Base-by-base conservation (phyloP, 257 asterid genomes). In the Solanum infundibuliforme region DNA sequence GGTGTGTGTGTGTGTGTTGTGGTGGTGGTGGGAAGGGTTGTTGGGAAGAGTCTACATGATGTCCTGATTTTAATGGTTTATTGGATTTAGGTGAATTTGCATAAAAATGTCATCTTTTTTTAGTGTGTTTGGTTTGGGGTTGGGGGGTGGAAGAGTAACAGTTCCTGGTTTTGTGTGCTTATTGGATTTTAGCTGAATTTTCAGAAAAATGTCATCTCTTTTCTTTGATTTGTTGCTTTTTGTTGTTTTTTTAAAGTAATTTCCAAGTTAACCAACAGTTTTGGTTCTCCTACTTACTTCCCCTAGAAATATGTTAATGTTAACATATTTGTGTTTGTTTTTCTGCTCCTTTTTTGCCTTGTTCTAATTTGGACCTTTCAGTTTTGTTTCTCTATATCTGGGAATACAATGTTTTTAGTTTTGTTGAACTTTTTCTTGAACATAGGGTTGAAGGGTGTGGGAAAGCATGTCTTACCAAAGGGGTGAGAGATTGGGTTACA, bases 401-500 rank as follows among this genome's bases (percentile, higher is more conserved):
- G 36, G 69, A 82, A 82, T 29, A 48, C 21, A 18, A 3, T 48
- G 86, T 48, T 66, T 82, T 48, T 31, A 52, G 21, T 48, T 46
- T 48, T 82, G 31, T 31, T 82, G 43, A 23, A 29, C 29, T 82
- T 48, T 46, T 29, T 82, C 69, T 48, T 48, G 86, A 27, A 82
- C 86, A 18, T 35, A 82, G 71, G 21, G 21, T 82, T 82, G 86
- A 82, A 48, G 43, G 86, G 69, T 18, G 86, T 10, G 21, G 71
- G 43, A 86, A 82, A 68, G 23, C 87, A 90, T 92, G 93, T 88
- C 93, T 77, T 75, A 87, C 87, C 75, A 86, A 65, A 88, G 86
- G 89, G 90, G 84, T 74, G 92, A 90, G 55, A 91, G 90, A 79
- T 88, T 88, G 83, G 90, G 88, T 52, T 89, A 88, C 91, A 87